Base-by-base conservation (phyloP, 352 stramenopile genomes). In the Phytopythium cucurbitacearum region DNA sequence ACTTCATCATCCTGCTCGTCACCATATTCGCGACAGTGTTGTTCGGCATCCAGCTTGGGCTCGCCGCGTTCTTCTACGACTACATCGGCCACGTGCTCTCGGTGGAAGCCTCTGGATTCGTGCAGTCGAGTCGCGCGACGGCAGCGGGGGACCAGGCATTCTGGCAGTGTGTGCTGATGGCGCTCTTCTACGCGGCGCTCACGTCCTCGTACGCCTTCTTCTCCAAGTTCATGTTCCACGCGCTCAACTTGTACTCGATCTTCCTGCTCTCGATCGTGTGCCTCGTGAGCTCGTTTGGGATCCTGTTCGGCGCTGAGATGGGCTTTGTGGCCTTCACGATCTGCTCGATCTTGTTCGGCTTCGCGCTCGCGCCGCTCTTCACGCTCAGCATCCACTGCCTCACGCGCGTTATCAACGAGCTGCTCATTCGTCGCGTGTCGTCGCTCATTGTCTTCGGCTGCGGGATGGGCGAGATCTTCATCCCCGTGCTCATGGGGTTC, bases 381-480 rank as follows among this genome's bases (percentile, higher is more conserved):
- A 93, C 82, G 42, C 60, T 89, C 39, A 90, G 72, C 50, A 87
- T 91, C 57, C 80, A 93, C 64, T 89, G 77, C 60, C 72, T 93
- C 62, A 93, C 78, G 48, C 75, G 80, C 44, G 80, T 93, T 15
- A 89, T 93, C 37, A 89, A 90, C 54, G 77, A 90, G 48, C 72
- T 82, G 40, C 67, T 93, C 16, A 88, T 91, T 55, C 71, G 78
- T 16, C 79, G 82, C 45, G 82, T 93, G 41, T 86, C 73, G 47
- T 91, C 80, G 48, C 72, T 93, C n/a, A 87, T 91, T 45, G 80
- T 93, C 33, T 93, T 93, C 65, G 82, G 80, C 42, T 88, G 73
- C 56, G 80, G 81, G 56, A 91, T 89, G 76, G 82, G 82, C 35
- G 82, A 93, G 50, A 65, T 89, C 11, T 93, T 93, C 49, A 80